phyloP scores from a whole-genome alignment of 164 flowering plant species.

The Brasenia schreberi region DNA sequence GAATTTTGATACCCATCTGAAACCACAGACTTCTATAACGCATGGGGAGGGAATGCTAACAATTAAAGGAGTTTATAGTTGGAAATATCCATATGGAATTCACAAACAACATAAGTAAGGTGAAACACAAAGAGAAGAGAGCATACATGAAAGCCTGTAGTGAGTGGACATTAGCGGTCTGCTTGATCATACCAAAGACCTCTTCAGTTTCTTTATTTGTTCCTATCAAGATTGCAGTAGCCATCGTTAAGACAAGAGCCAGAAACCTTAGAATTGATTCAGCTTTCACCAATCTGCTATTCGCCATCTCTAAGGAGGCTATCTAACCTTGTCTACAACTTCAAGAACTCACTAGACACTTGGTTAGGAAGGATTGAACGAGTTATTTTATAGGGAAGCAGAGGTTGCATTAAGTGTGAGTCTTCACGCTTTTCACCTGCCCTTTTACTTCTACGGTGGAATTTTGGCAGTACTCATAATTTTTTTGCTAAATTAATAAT shows the following conservation, averaged over 20 bases:
- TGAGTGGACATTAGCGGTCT: not conserved
- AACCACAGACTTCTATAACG: too few relatives aligned
- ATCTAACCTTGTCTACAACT: not conserved
- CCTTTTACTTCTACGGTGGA: too few relatives aligned
- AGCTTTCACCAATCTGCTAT: not conserved
- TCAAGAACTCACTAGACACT: not conserved
- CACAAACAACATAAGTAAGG: too few relatives aligned
- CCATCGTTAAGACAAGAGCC: not conserved
- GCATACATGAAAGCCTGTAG: not conserved
- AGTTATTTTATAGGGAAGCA: not conserved
- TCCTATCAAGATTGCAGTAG: not conserved
- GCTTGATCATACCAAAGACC: not conserved
- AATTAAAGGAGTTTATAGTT: too few relatives aligned
- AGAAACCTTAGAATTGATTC: not conserved
- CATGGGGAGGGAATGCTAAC: too few relatives aligned
- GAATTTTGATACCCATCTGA: too few relatives aligned
- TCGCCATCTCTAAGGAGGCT: not conserved
- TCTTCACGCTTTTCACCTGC: too few relatives aligned
- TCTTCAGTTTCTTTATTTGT: not conserved
- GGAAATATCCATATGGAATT: too few relatives aligned
- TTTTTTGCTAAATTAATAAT: not conserved
- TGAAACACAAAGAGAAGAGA: too few relatives aligned
- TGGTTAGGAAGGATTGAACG: not conserved
- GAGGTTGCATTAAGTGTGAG: not conserved
- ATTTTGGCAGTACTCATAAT: not conserved